A percentile compares a stretch with the other conserved stretches of the same genome.
These are phyloP conservation scores for Mucor plumbeus DNA, from an alignment of 371 early-diverging fungal genomes.

Conservation along the genomic window DNA sequence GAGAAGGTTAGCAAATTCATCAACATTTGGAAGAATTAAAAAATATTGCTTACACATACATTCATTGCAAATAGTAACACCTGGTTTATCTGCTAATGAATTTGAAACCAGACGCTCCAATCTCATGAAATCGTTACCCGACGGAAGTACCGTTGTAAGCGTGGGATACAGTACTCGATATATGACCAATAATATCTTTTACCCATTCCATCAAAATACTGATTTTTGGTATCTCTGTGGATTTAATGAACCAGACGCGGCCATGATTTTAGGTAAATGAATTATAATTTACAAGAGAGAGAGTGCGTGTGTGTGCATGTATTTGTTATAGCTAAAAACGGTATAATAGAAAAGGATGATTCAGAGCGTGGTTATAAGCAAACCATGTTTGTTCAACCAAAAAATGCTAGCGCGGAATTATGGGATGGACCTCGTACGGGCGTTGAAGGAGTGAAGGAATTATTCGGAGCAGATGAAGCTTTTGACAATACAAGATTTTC, in stretches of 20 bases:
- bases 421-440: constrained; percentile 96
- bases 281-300: not conserved
- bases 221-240: constrained; percentile 89
- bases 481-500: constrained; percentile 44
- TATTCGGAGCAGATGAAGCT: constrained; percentile 89
- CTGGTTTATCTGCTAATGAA: constrained; percentile 75
- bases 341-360: constrained; percentile 55
- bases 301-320: too few relatives aligned
- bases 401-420: constrained; percentile 74
- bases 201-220: constrained; percentile 93
- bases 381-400: constrained; percentile 86
- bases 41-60: not conserved
- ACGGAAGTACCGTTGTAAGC: constrained; percentile 71
- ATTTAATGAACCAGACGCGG: constrained; percentile 91
- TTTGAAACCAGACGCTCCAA: constrained; percentile 76
- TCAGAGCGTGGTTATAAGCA: constrained; percentile 76
- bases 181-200: constrained; percentile 91
- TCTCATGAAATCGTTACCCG: constrained; percentile 67
- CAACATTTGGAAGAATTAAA: not conserved
- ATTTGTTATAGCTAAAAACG: too few relatives aligned
- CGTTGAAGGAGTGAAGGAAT: constrained; percentile 72
- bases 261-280: constrained; percentile 70
- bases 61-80: constrained; percentile 63
- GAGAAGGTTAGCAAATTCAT: constrained; percentile 58
- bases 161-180: constrained; percentile 84